Conservation (phyloP, 2,329 filamentous ascomycete species). For the Colletotrichum sp. region DNA sequence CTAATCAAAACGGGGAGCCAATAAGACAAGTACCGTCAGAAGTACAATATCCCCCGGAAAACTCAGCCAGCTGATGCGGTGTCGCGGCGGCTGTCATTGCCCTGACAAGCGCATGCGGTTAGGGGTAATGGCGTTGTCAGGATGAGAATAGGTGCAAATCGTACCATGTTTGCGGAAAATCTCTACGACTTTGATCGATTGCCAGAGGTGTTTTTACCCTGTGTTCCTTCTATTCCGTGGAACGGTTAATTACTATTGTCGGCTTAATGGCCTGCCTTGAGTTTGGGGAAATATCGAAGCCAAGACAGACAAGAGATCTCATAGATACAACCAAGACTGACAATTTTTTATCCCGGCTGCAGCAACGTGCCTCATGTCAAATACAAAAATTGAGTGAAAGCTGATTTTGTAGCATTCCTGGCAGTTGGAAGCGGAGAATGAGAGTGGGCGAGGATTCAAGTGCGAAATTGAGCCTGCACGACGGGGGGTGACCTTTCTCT, state of each 20-base stretch:
- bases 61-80: not conserved
- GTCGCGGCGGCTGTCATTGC: not conserved
- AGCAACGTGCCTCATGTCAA: not conserved
- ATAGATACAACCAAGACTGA: not conserved
- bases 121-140: not conserved
- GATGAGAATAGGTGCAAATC: not conserved
- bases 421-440: not conserved
- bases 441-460: not conserved
- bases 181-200: not conserved
- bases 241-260: not conserved
- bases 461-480: not conserved
- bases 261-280: not conserved
- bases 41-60: not conserved
- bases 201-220: not conserved
- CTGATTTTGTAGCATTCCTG: not conserved
- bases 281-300: not conserved
- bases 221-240: fast-evolving
- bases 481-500: not conserved
- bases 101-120: not conserved
- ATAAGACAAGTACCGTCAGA: not conserved
- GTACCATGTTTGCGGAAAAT: not conserved
- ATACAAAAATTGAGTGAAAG: not conserved
- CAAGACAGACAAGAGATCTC: not conserved
- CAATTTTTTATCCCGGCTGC: not conserved
- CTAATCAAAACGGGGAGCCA: slow-evolving; percentile 3